Evolutionary conservation across 2,329 filamentous ascomycete species (phyloP), one percentile per base, ranked within the genome.

Genomic region (Alternaria postmessia): DNA sequence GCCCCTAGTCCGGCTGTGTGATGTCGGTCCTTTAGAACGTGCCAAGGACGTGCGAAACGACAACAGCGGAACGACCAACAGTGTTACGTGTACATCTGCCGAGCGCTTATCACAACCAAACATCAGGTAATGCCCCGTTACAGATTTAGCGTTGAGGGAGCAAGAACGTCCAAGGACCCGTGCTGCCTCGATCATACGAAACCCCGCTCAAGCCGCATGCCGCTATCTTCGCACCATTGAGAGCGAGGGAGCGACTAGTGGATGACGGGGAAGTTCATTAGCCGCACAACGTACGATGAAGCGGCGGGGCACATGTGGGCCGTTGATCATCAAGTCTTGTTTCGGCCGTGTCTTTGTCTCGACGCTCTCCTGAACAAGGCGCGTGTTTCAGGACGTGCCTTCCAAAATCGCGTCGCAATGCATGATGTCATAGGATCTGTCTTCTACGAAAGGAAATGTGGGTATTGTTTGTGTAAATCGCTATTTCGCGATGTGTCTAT

Each of bases 341-440:
- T 62, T 64, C 62, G 47, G 22, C 32, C 30, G 28, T 42, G 18
- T 28, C 32, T 36, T 48, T 20, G 34, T 30, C 53, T 36, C 32
- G 20, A 14, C 22, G 24, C 9, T 34, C 41, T 14, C 28, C 41
- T 43, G 30, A 34, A 46, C 32, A 28, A 32, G 20, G 51, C 38
- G 41, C 51, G 38, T 9, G 51, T 42, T 43, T 32, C 51, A 53
- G 18, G 36, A 43, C 39, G 36, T 18, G 43, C 24, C 18, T 18
- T 41, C 36, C 22, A 43, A 38, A 53, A 12, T 20, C 34, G 53
- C 38, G 24, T 54, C 20, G 32, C 38, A 26, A 46, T 44, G 28
- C 34, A 43, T 61, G 44, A 65, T 59, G 55, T 64, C 58, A 65
- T 59, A 20, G n/a, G 26, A 39, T 62, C 20, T 30, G 28, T 22